Conservation (phyloP, 2,329 filamentous ascomycete genomes). For the Endothia cerciana region DNA sequence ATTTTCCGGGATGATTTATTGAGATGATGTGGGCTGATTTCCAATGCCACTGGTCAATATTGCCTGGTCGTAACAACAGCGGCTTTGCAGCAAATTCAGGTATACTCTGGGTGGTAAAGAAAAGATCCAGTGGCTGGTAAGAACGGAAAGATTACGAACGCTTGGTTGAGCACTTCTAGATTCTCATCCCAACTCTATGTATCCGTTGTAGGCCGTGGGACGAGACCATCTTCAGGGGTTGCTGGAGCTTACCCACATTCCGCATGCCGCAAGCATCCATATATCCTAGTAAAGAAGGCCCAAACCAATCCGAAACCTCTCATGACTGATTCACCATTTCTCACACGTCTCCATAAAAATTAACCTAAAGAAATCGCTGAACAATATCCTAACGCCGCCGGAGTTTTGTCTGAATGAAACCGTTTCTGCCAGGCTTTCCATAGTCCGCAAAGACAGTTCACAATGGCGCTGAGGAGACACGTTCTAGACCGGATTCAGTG, state of each 20-base stretch:
- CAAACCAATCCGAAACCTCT: constrained; percentile 25
- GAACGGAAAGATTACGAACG: neutral
- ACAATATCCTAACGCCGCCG: too few relatives aligned
- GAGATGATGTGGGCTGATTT: neutral
- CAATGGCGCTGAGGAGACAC: neutral
- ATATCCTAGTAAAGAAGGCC: constrained; percentile 1
- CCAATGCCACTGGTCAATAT: neutral
- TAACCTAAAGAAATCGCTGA: neutral
- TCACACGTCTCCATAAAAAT: neutral
- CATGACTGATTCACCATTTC: constrained; percentile 9
- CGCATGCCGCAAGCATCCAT: neutral
- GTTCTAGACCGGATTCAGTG: neutral
- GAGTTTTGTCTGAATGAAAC: neutral
- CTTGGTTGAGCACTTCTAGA: neutral
- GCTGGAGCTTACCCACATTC: constrained; percentile 20
- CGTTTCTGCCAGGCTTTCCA: neutral
- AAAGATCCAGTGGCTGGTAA: neutral
- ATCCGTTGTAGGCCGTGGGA: neutral
- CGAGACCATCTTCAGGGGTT: neutral
- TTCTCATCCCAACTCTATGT: neutral
- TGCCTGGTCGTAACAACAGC: neutral
- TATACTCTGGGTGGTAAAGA: neutral
- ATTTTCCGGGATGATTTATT: constrained; percentile 10
- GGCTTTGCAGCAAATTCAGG: neutral
- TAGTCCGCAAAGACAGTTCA: neutral